Evolutionary conservation across 2,329 filamentous ascomycete genomes (phyloP).

Genomic region (Fusarium lyarnte): DNA sequence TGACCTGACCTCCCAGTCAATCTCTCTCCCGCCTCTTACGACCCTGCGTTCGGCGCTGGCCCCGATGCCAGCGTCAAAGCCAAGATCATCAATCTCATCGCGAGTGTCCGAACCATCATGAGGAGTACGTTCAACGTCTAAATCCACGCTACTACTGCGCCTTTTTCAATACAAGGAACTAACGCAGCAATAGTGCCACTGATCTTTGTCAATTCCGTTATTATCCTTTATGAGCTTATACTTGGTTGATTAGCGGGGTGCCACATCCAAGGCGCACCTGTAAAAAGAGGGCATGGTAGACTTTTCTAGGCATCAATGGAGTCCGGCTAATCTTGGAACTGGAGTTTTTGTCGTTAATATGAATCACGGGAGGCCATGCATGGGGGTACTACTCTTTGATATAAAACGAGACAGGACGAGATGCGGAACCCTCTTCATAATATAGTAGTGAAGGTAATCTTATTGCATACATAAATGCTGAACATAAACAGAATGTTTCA

Average conservation of each 20-base stretch:
- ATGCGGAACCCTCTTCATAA: not conserved
- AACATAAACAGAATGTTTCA: not conserved
- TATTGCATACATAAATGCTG: not conserved
- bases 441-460: not conserved
- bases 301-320: constrained; percentile 35
- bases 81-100: constrained; percentile 89
- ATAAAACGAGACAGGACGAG: not conserved
- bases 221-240: constrained; percentile 84
- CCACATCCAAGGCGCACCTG: not conserved
- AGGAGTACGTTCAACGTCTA: constrained; percentile 67
- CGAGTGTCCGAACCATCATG: constrained; percentile 90
- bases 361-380: constrained; percentile 8
- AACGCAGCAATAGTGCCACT: constrained; percentile 71
- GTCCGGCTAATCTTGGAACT: constrained; percentile 28
- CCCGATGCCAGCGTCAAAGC: constrained; percentile 83
- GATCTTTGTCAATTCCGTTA: constrained; percentile 82
- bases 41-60: constrained; percentile 80
- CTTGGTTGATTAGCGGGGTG: constrained; percentile 64
- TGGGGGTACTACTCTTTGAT: constrained; percentile 7
- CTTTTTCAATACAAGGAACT: not conserved
- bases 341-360: constrained; percentile 28
- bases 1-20: constrained; percentile 62
- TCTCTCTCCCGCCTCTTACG: constrained; percentile 75
- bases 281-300: constrained; percentile 33
- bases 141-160: not conserved